phyloP scores from a whole-genome alignment of 495 filamentous ascomycete species.

The Friedmanniomyces endolithicus region DNA sequence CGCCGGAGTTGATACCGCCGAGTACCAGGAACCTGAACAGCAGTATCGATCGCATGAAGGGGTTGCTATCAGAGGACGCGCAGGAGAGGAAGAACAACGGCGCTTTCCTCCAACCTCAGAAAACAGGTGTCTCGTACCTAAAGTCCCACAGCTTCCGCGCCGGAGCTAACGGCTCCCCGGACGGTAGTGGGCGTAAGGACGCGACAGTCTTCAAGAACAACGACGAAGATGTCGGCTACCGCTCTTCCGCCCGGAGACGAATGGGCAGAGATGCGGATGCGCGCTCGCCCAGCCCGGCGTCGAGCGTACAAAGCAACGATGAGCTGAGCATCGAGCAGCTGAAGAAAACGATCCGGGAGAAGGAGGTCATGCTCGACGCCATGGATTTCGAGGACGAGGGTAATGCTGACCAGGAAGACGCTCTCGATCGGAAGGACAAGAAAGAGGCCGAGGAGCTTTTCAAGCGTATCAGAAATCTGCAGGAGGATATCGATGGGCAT shows the following conservation, averaged over 20 bases:
- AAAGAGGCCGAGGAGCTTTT: conserved; percentile 91
- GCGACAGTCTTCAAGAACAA: conserved; percentile 96
- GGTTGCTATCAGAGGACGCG: conserved; percentile 79
- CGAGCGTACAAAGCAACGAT: conserved; percentile 38
- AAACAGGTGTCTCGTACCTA: conserved; percentile 94
- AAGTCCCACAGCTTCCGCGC: conserved; percentile 87
- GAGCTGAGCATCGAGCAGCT: conserved; percentile 79
- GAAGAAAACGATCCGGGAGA: conserved; percentile 85
- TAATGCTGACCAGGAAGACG: conserved; percentile 78
- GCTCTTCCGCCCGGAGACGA: conserved; percentile 82
- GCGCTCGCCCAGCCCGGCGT: conserved; percentile 60
- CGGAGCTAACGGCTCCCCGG: conserved; percentile 29
- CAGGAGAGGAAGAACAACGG: conserved; percentile 71
- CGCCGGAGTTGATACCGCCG: conserved; percentile 87
- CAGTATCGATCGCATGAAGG: conserved; percentile 85
- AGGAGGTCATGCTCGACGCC: conserved; percentile 89
- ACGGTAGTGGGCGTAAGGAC: conserved; percentile 58
- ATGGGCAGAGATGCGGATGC: conserved; percentile 47
- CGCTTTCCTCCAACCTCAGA: conserved; percentile 78
- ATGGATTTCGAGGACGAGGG: conserved; percentile 95
- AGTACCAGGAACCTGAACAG: conserved; percentile 90
- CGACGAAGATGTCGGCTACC: conserved; percentile 77
- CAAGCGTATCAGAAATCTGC: conserved; percentile 78
- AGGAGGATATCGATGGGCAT: conserved; percentile 91
- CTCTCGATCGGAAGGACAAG: conserved; percentile 77